phyloP scores from a whole-genome alignment of 805 yeast species.

The Dipodascopsis tothii region DNA sequence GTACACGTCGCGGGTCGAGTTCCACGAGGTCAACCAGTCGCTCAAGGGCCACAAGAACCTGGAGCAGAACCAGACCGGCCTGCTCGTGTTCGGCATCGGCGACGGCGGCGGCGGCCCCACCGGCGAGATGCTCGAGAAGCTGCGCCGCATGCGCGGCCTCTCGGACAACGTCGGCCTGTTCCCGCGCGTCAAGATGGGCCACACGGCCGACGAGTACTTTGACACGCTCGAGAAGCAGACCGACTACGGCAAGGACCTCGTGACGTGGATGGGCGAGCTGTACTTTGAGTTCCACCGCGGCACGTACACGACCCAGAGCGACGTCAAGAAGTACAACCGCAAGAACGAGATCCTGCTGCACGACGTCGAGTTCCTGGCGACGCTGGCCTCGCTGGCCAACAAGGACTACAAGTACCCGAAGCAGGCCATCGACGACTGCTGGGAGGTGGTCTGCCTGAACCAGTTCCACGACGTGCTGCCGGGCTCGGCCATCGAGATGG shows the following conservation, averaged over 20 bases:
- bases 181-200: slow-evolving; percentile 75
- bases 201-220: slow-evolving; percentile 73
- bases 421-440: slow-evolving; percentile 55
- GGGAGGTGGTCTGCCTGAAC: slow-evolving; percentile 85
- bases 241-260: slow-evolving; percentile 57
- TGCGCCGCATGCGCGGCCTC: slow-evolving; percentile 84
- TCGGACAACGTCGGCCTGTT: slow-evolving; percentile 71
- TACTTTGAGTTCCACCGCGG: slow-evolving; percentile 95
- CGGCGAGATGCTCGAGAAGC: slow-evolving; percentile 84
- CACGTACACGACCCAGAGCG: slow-evolving; percentile 90
- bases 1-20: slow-evolving; percentile 86
- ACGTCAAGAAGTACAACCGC: slow-evolving; percentile 74
- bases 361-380: slow-evolving; percentile 78
- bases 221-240: slow-evolving; percentile 56
- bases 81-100: slow-evolving; percentile 83
- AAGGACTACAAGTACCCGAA: slow-evolving; percentile 63
- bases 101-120: slow-evolving; percentile 99
- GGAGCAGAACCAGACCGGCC: slow-evolving; percentile 70
- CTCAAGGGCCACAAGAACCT: slow-evolving; percentile 74
- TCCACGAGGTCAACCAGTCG: slow-evolving; percentile 84
- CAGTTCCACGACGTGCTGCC: slow-evolving; percentile 98
- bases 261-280: slow-evolving; percentile 88
- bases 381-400: slow-evolving; percentile 57
- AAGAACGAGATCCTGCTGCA: slow-evolving; percentile 66
- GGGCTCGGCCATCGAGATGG: slow-evolving; percentile 91